Percentiles rank a stretch among this genome's conserved stretches.
These are phyloP conservation scores for Elongisporangium prolatum DNA, from an alignment of 352 stramenopile genomes.

Conservation along the genomic window DNA sequence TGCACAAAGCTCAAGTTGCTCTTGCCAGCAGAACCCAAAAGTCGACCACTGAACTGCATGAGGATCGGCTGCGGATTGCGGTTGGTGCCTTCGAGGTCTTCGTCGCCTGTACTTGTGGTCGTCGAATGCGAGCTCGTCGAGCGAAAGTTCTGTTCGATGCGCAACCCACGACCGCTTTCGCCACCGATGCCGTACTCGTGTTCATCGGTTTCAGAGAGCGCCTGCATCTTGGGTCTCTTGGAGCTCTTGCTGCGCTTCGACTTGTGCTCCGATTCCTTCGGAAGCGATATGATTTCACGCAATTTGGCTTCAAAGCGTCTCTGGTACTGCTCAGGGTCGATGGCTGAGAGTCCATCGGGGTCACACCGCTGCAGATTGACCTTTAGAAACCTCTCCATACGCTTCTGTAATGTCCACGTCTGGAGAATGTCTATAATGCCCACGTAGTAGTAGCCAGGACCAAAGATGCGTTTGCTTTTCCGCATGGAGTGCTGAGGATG, in stretches of 20 bases:
- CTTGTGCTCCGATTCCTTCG: constrained; percentile 34
- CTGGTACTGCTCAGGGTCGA: constrained; percentile 73
- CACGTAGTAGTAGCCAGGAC: constrained; percentile 86
- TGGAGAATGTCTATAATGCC: constrained; percentile 91
- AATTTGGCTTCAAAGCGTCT: constrained; percentile 80
- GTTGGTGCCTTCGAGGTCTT: constrained; percentile 14
- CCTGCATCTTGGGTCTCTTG: background rate
- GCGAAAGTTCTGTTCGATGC: too few species aligned
- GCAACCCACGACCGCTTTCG: too few species aligned
- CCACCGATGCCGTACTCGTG: too few species aligned
- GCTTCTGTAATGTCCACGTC: constrained; percentile 83
- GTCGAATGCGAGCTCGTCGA: too few species aligned
- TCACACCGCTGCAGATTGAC: constrained; percentile 66
- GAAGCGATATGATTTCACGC: constrained; percentile 74
- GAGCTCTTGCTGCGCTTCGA: background rate
- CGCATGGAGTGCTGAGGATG: constrained; percentile 44
- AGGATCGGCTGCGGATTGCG: constrained; percentile 52
- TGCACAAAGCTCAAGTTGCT: constrained; percentile 12
- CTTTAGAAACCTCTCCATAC: constrained; percentile 81
- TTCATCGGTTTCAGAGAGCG: background rate
- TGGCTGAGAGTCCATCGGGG: constrained; percentile 73
- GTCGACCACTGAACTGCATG: constrained; percentile 33
- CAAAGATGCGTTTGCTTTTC: constrained; percentile 75
- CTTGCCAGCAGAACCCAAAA: constrained; percentile 13
- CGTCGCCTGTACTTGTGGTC: too few species aligned